Evolutionary conservation across 768 basidiomycete species (phyloP).

Genomic region (Tulasnella sp.): DNA sequence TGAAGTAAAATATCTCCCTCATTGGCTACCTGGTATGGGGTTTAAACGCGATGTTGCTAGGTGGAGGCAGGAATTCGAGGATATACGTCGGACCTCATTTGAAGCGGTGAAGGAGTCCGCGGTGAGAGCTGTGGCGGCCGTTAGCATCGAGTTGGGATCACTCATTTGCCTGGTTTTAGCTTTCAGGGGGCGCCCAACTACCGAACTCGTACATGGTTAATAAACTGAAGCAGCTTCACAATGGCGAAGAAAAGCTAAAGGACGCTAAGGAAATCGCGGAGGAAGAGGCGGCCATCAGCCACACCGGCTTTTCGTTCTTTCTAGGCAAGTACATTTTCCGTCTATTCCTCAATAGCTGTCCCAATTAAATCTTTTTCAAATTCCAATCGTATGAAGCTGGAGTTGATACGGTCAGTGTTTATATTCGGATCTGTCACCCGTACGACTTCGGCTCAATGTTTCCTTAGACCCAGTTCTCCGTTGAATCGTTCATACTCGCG

Average conservation of each 20-base stretch:
- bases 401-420: constrained; percentile 7
- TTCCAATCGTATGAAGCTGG: too few relatives aligned
- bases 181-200: neutral
- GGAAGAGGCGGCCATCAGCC: neutral
- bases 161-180: too few relatives aligned
- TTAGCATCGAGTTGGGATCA: too few relatives aligned
- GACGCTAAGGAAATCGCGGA: neutral
- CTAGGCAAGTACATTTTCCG: neutral
- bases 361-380: too few relatives aligned
- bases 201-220: neutral
- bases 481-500: constrained; percentile 27
- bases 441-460: neutral
- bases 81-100: neutral
- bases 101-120: neutral
- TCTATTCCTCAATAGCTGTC: neutral
- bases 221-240: neutral
- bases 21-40: constrained; percentile 11
- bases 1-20: neutral
- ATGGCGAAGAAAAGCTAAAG: neutral
- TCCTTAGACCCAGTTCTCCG: constrained; percentile 28
- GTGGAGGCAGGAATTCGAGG: neutral
- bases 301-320: neutral
- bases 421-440: too few relatives aligned
- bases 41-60: constrained; percentile 10
- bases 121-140: neutral